These are phyloP conservation scores for Otatea glauca DNA, from an alignment of 176 grass and related monocot species.

Conservation along the genomic window DNA sequence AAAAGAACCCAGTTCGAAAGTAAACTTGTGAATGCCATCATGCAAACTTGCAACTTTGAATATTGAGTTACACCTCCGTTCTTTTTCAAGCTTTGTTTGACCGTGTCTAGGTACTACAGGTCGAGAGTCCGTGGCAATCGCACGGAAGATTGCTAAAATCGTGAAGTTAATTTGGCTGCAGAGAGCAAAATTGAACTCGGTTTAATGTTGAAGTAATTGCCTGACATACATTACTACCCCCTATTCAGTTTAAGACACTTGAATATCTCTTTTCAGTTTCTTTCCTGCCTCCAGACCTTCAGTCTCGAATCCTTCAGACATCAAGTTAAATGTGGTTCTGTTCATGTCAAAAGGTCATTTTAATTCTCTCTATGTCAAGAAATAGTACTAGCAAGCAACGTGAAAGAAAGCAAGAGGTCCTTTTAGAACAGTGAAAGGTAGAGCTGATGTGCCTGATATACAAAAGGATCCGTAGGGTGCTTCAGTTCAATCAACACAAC, in stretches of 20 bases:
- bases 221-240: neutral
- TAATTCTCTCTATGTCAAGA: neutral
- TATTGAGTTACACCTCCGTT: neutral
- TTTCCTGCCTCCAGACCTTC: neutral
- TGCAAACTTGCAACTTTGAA: no score
- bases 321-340: neutral
- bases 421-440: neutral
- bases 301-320: neutral
- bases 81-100: neutral
- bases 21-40: no score
- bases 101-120: neutral
- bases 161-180: neutral
- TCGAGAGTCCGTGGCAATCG: neutral
- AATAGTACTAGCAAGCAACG: neutral
- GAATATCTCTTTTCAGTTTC: neutral
- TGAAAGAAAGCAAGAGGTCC: neutral
- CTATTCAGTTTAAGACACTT: no score
- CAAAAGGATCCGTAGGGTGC: neutral
- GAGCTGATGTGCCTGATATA: neutral
- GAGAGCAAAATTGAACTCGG: neutral
- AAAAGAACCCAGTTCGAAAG: no score
- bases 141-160: neutral
- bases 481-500: conserved; percentile 15
- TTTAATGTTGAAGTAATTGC: neutral
- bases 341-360: neutral